phyloP scores from a whole-genome alignment of 2,329 filamentous ascomycete species.

The Phaeosphaeriaceae sp. region DNA sequence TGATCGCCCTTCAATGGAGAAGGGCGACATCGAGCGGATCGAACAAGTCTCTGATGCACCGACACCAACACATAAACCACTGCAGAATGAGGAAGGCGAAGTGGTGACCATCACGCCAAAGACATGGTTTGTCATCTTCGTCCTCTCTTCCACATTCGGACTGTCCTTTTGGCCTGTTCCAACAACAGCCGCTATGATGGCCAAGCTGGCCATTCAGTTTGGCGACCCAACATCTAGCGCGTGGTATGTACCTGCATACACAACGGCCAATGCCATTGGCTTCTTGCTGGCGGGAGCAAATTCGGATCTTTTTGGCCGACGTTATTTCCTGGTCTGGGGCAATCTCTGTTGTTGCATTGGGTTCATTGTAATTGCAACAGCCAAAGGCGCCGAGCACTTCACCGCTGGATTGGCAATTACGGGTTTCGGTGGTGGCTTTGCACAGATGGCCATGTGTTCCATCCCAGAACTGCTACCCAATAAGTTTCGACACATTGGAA shows the following conservation, averaged over 20 bases:
- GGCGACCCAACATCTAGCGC: conserved; percentile 17
- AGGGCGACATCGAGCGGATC: conserved; percentile 24
- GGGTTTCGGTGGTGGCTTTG: conserved; percentile 56
- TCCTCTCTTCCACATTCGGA: conserved; percentile 35
- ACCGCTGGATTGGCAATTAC: conserved; percentile 53
- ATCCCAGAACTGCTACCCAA: conserved; percentile 12
- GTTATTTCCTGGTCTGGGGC: conserved; percentile 55
- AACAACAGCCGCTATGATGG: conserved; percentile 31
- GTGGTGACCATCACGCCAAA: conserved; percentile 29
- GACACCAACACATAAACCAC: conserved; percentile 3
- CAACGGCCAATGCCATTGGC: conserved; percentile 30
- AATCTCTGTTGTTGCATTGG: conserved; percentile 52
- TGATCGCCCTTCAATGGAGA: conserved; percentile 19
- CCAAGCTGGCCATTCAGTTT: conserved; percentile 20
- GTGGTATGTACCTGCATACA: conserved; percentile 18
- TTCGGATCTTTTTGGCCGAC: conserved; percentile 58
- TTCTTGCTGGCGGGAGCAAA: conserved; percentile 48
- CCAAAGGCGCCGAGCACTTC: conserved; percentile 47
- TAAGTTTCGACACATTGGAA: conserved; percentile 14
- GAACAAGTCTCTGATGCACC: conserved; percentile 17
- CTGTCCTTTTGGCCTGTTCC: conserved; percentile 40
- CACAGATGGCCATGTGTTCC: conserved; percentile 52
- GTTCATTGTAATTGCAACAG: conserved; percentile 33
- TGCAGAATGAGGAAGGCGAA: conserved; percentile 19
- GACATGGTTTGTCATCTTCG: conserved; percentile 37